Evolutionary conservation across 2,329 filamentous ascomycete species (phyloP).

Genomic region (Nigrospora sphaerica): DNA sequence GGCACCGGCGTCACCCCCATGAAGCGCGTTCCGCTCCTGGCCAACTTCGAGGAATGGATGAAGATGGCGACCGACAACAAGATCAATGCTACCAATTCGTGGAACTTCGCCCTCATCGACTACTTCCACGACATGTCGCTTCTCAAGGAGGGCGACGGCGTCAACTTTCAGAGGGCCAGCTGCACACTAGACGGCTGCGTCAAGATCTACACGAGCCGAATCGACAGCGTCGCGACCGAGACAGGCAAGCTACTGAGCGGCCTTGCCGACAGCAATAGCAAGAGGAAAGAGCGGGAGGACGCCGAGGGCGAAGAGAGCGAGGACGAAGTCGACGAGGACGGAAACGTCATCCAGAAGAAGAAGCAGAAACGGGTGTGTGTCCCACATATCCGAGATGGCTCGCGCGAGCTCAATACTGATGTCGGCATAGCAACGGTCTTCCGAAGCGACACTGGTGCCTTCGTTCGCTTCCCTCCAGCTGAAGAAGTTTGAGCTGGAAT

Average conservation of each 20-base stretch:
- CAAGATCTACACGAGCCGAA: conserved; percentile 97
- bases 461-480: conserved; percentile 84
- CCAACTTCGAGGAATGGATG: conserved; percentile 99
- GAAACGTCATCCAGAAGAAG: conserved; percentile 50
- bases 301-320: conserved; percentile 62
- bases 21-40: conserved; percentile 90
- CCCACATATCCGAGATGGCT: not conserved
- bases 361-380: conserved; percentile 68
- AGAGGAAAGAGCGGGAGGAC: conserved; percentile 60
- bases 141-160: conserved; percentile 88
- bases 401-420: not conserved
- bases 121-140: conserved; percentile 99
- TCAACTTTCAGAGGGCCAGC: conserved; percentile 98
- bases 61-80: conserved; percentile 99
- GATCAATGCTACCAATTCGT: conserved; percentile 96
- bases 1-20: conserved; percentile 82
- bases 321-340: conserved; percentile 56
- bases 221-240: conserved; percentile 96
- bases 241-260: conserved; percentile 93
- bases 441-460: conserved; percentile 86
- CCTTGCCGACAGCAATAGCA: conserved; percentile 77
- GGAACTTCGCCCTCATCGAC: conserved; percentile 99
- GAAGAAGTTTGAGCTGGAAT: conserved; percentile 97
- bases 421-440: conserved; percentile 58
- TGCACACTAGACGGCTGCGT: conserved; percentile 97